These are phyloP conservation scores for Acacia concinna DNA, from an alignment of 331 rosid genomes.

Conservation along the genomic window DNA sequence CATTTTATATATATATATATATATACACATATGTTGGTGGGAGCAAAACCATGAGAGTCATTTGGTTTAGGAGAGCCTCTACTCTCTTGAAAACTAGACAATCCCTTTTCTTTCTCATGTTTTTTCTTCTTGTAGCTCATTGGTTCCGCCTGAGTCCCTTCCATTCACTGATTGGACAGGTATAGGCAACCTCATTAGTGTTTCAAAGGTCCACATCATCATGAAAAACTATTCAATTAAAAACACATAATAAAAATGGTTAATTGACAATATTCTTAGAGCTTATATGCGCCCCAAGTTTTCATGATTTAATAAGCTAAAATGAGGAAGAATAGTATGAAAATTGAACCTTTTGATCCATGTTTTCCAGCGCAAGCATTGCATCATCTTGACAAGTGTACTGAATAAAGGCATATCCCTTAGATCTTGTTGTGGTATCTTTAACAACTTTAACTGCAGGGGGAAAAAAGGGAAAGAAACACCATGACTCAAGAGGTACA, in stretches of 20 bases:
- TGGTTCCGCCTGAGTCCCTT: neutral
- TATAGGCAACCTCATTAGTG: neutral
- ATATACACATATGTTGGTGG: too few relatives aligned
- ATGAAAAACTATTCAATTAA: neutral
- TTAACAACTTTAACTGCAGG: constrained; percentile 61
- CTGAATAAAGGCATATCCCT: constrained; percentile 85
- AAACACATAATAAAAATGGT: constrained; percentile 27
- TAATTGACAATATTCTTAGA: neutral
- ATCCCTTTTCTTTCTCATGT: neutral
- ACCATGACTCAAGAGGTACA: neutral
- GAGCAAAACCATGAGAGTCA: neutral
- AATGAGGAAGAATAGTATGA: neutral
- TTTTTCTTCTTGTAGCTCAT: neutral
- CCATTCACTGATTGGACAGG: neutral
- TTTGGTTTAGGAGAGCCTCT: neutral
- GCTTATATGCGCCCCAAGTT: constrained; percentile 44
- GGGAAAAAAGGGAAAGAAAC: neutral
- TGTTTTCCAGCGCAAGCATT: constrained; percentile 78
- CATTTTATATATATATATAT: neutral
- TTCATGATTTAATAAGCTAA: constrained; percentile 28
- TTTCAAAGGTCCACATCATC: neutral
- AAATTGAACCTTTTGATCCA: constrained; percentile 75
- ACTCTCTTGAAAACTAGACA: neutral
- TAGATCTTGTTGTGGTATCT: constrained; percentile 62
- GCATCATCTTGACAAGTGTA: constrained; percentile 76